Percentiles rank a stretch among this genome's conserved stretches.
Evolutionary conservation across 352 stramenopile genomes (phyloP).

Genomic region (Phytophthora palmivora): DNA sequence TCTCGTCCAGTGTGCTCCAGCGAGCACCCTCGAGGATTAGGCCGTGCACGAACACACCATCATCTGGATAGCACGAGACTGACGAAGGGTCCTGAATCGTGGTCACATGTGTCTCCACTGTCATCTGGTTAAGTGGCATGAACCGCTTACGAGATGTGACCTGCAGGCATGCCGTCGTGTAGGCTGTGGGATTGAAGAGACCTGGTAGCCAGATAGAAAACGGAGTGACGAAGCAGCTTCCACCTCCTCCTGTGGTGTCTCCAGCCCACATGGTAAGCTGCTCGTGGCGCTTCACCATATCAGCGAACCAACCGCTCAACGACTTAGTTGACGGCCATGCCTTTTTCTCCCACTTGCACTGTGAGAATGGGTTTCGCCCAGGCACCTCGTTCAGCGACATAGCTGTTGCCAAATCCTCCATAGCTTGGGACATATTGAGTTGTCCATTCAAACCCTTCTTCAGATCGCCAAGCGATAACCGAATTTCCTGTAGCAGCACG

Average conservation of each 20-base stretch:
- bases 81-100: slow-evolving; percentile 90
- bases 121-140: slow-evolving; percentile 96
- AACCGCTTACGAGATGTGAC: slow-evolving; percentile 93
- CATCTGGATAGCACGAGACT: slow-evolving; percentile 83
- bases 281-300: slow-evolving; percentile 93
- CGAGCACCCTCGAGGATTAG: slow-evolving; percentile 97
- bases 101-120: slow-evolving; percentile 96
- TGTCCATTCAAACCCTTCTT: slow-evolving; percentile 97
- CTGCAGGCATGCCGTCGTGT: slow-evolving; percentile 96
- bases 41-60: slow-evolving; percentile 96
- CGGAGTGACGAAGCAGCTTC: slow-evolving; percentile 82
- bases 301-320: slow-evolving; percentile 90
- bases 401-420: slow-evolving; percentile 94
- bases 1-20: slow-evolving; percentile 91
- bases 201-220: slow-evolving; percentile 96
- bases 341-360: slow-evolving; percentile 96
- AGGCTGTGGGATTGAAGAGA: slow-evolving; percentile 96
- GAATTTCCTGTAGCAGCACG: slow-evolving; percentile 92
- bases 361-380: slow-evolving; percentile 94
- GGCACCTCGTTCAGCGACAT: slow-evolving; percentile 95
- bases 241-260: slow-evolving; percentile 50
- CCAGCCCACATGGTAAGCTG: slow-evolving; percentile 91
- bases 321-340: slow-evolving; percentile 96
- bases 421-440: slow-evolving; percentile 95
- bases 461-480: slow-evolving; percentile 90